Evolutionary conservation across 139 green algal species (phyloP).

Genomic region (Chlamydomonas asymmetrica): DNA sequence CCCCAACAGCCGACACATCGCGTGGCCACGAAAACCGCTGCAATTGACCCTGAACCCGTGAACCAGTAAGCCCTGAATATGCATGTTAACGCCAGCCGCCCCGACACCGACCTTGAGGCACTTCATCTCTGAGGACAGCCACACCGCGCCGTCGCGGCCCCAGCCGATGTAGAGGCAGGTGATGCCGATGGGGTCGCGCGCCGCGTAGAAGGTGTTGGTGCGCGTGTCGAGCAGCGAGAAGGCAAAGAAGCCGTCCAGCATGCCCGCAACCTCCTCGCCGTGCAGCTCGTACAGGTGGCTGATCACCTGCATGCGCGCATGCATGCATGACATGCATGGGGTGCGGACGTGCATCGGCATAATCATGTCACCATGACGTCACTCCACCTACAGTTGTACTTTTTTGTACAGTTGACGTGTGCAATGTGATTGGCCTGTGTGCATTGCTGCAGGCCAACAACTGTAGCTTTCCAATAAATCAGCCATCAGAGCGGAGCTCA

Average conservation of each 20-base stretch:
- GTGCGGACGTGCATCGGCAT: too few relatives aligned
- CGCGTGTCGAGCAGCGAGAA: slow-evolving; percentile 58
- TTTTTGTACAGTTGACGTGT: too few relatives aligned
- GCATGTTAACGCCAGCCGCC: neutral
- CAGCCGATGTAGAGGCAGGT: slow-evolving; percentile 93
- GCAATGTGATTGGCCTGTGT: too few relatives aligned
- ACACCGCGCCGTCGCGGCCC: slow-evolving; percentile 78
- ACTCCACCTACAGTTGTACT: too few relatives aligned
- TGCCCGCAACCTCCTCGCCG: slow-evolving; percentile 76
- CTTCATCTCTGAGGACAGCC: slow-evolving; percentile 98
- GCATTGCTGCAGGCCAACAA: too few relatives aligned
- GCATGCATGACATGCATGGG: too few relatives aligned
- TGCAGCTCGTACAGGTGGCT: slow-evolving; percentile 81
- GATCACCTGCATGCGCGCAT: slow-evolving; percentile 57
- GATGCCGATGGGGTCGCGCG: slow-evolving; percentile 93
- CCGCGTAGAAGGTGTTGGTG: slow-evolving; percentile 70
- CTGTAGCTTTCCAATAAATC: too few relatives aligned
- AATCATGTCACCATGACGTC: too few relatives aligned
- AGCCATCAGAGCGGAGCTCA: too few relatives aligned
- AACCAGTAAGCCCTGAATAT: neutral
- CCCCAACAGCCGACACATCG: too few relatives aligned
- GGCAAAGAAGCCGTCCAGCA: slow-evolving; percentile 95
- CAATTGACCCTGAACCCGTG: too few relatives aligned
- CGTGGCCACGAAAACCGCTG: too few relatives aligned
- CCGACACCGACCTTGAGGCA: slow-evolving; percentile 69